These are phyloP conservation scores for Vitis rotundifolia DNA, from an alignment of 164 flowering plant species.

Conservation along the genomic window DNA sequence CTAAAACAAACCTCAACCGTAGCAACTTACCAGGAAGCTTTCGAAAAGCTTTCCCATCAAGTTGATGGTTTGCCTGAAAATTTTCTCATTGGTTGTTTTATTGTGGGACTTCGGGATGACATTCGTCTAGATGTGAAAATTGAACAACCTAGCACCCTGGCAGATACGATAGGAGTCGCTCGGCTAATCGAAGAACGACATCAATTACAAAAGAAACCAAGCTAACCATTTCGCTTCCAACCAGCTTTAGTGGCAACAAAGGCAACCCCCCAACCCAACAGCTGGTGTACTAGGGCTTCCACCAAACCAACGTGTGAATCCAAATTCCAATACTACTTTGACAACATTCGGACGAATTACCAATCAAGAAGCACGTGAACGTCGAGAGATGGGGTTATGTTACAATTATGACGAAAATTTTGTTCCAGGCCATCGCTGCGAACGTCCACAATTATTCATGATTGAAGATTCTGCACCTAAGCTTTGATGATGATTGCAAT, in stretches of 20 bases:
- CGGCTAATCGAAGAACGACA: not conserved
- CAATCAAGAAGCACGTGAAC: not conserved
- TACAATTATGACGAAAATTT: not conserved
- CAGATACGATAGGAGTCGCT: not conserved
- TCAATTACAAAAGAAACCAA: not conserved
- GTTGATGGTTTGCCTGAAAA: not conserved
- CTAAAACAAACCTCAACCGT: not conserved
- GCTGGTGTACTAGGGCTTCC: not conserved
- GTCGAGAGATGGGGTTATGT: not conserved
- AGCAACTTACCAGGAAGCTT: not conserved
- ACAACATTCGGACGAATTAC: not conserved
- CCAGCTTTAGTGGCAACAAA: not conserved
- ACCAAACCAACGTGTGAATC: not conserved
- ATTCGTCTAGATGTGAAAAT: not conserved
- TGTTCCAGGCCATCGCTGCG: not conserved
- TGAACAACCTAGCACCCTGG: not conserved
- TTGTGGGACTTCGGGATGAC: not conserved
- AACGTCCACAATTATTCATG: conserved; percentile 4
- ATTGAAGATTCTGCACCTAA: not conserved
- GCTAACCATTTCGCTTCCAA: too few species aligned
- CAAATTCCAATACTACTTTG: too few species aligned
- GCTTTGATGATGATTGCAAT: too few species aligned
- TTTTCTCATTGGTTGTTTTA: not conserved
- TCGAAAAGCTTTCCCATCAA: not conserved
- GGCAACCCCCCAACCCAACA: not conserved